phyloP scores from a whole-genome alignment of 2,329 filamentous ascomycete species.

The Fusarium torulosum region DNA sequence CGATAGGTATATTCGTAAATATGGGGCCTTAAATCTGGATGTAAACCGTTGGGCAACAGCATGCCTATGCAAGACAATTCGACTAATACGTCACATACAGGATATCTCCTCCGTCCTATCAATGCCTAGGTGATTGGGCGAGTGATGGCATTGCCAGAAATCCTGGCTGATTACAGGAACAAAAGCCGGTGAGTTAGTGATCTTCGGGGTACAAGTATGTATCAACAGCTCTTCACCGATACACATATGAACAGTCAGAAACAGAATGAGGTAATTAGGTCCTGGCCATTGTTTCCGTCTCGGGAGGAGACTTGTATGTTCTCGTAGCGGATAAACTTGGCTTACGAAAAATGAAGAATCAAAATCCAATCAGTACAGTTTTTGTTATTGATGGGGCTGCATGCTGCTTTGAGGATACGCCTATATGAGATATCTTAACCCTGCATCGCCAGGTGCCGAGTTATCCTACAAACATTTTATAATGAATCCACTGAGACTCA shows the following conservation, averaged over 20 bases:
- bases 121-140: background rate
- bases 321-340: background rate
- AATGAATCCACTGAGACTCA: background rate
- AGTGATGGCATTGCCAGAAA: background rate
- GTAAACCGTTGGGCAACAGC: background rate
- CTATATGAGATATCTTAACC: background rate
- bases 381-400: too few species aligned
- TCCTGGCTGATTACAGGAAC: background rate
- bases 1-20: background rate
- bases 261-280: background rate
- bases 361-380: too few species aligned
- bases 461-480: background rate
- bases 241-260: background rate
- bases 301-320: background rate
- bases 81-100: slow-evolving; percentile 4
- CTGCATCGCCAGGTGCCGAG: background rate
- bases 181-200: background rate
- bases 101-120: background rate
- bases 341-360: too few species aligned
- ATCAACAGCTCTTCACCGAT: background rate
- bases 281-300: background rate
- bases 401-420: background rate
- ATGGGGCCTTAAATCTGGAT: background rate
- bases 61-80: background rate
- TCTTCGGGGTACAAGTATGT: background rate